phyloP scores from a whole-genome alignment of 106 monocot genomes.

The Alisma plantagoaquatica region DNA sequence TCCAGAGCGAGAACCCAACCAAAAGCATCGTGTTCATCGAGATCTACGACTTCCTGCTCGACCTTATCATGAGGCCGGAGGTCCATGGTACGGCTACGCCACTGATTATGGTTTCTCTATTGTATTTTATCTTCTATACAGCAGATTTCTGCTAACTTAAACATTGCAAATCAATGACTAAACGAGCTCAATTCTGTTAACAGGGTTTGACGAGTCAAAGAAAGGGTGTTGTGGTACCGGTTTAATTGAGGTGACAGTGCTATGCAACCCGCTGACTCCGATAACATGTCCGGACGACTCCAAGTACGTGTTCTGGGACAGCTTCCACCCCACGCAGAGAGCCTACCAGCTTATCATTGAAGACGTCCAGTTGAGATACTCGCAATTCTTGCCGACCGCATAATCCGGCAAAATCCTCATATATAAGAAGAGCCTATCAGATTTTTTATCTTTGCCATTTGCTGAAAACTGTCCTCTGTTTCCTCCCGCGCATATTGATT shows the following conservation, averaged over 20 bases:
- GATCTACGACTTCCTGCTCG: conserved; percentile 6
- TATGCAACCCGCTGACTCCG: conserved; percentile 8
- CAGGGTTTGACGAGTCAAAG: conserved; percentile 12
- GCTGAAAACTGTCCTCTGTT: no score
- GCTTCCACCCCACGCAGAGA: conserved; percentile 18
- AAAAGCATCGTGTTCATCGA: conserved; percentile 9
- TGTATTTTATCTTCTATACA: neutral
- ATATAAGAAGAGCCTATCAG: no score
- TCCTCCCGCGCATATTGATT: no score
- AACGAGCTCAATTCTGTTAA: neutral
- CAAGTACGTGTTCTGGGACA: conserved; percentile 25
- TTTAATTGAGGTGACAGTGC: conserved; percentile 1
- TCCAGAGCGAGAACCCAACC: neutral
- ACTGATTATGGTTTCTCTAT: neutral
- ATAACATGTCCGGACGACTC: conserved; percentile 9
- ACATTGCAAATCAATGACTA: neutral
- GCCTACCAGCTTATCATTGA: conserved; percentile 11
- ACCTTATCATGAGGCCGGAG: conserved; percentile 1
- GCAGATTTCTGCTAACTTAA: neutral
- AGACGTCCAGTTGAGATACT: neutral
- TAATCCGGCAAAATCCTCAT: no score
- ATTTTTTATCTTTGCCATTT: no score
- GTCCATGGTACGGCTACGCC: conserved; percentile 2
- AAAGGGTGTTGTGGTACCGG: conserved; percentile 26
- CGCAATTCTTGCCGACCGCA: neutral